Evolutionary conservation across 306 rosid genomes (phyloP).

Genomic region (Coriaria nepalensis): DNA sequence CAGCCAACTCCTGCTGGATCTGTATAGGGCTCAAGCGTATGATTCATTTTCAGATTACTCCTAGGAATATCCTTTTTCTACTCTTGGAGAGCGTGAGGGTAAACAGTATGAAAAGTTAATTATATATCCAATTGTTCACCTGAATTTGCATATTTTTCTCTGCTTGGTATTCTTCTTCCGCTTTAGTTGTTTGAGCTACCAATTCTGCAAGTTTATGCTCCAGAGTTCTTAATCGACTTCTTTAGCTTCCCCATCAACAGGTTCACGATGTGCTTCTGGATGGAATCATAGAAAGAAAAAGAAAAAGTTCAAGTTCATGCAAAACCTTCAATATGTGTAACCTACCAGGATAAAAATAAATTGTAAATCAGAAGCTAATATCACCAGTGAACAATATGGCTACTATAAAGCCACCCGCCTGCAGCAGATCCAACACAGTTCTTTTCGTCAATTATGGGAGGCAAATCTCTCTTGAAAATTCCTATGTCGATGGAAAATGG

Average conservation of each 20-base stretch:
- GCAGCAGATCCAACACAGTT: slow-evolving; percentile 16
- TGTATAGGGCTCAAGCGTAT: slow-evolving; percentile 21
- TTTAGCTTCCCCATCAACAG: slow-evolving; percentile 20
- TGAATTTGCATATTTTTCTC: slow-evolving; percentile 30
- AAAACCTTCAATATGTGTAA: too few species aligned
- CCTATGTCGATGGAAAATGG: slow-evolving; percentile 24
- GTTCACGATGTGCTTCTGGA: slow-evolving; percentile 22
- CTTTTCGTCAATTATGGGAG: slow-evolving; percentile 13
- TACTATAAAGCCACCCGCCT: slow-evolving; percentile 13
- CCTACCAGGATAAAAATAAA: slow-evolving; percentile 11
- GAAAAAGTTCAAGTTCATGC: too few species aligned
- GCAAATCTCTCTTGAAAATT: slow-evolving; percentile 35
- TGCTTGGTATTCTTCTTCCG: slow-evolving; percentile 36
- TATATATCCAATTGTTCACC: slow-evolving; percentile 24
- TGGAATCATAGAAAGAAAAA: slow-evolving; percentile 9
- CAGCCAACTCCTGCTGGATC: slow-evolving; percentile 41
- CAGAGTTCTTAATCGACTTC: slow-evolving; percentile 21
- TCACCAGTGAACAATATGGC: background rate
- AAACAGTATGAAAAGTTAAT: slow-evolving; percentile 3
- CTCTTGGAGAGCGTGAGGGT: slow-evolving; percentile 1
- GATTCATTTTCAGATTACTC: slow-evolving; percentile 9
- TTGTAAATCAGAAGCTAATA: slow-evolving; percentile 3
- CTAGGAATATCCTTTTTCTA: background rate
- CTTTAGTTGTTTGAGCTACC: slow-evolving; percentile 30
- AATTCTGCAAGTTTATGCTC: slow-evolving; percentile 36